Percentiles rank a stretch among this genome's conserved stretches.
Evolutionary conservation across 2,329 filamentous ascomycete genomes (phyloP).

Genomic region (Ramularia collo-cygni): DNA sequence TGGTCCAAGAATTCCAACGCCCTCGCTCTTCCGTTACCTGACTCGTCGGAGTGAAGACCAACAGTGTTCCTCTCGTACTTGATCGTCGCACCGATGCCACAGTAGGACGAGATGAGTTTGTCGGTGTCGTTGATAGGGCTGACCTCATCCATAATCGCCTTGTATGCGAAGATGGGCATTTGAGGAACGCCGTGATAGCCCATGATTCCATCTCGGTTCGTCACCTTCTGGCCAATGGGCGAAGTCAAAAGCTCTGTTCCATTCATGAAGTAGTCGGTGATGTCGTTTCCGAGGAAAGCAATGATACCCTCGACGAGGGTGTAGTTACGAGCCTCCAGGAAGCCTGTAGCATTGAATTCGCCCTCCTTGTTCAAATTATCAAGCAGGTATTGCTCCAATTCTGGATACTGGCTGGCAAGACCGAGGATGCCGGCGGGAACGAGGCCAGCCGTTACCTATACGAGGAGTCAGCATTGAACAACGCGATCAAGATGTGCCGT

Average conservation of each 20-base stretch:
- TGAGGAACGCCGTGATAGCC: slow-evolving; percentile 37
- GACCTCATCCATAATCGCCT: slow-evolving; percentile 43
- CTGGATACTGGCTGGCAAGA: slow-evolving; percentile 31
- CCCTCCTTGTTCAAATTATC: slow-evolving; percentile 24
- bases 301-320: slow-evolving; percentile 22
- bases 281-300: slow-evolving; percentile 31
- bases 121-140: slow-evolving; percentile 41
- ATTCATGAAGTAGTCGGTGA: slow-evolving; percentile 37
- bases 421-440: slow-evolving; percentile 32
- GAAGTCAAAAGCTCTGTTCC: slow-evolving; percentile 24
- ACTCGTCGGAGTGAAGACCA: slow-evolving; percentile 37
- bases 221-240: slow-evolving; percentile 21
- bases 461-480: not conserved
- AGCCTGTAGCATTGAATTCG: slow-evolving; percentile 31
- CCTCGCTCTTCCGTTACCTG: slow-evolving; percentile 28
- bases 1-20: slow-evolving; percentile 25
- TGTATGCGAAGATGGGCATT: slow-evolving; percentile 47
- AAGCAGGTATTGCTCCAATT: slow-evolving; percentile 22
- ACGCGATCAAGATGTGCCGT: not conserved
- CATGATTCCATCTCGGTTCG: slow-evolving; percentile 30
- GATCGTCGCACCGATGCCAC: slow-evolving; percentile 36
- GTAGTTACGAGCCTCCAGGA: slow-evolving; percentile 25
- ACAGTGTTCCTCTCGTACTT: slow-evolving; percentile 40
- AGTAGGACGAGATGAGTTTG: slow-evolving; percentile 37
- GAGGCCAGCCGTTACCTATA: slow-evolving; percentile 22